Conservation (phyloP, 164 flowering plant genomes). For the Umbellularia californica region DNA sequence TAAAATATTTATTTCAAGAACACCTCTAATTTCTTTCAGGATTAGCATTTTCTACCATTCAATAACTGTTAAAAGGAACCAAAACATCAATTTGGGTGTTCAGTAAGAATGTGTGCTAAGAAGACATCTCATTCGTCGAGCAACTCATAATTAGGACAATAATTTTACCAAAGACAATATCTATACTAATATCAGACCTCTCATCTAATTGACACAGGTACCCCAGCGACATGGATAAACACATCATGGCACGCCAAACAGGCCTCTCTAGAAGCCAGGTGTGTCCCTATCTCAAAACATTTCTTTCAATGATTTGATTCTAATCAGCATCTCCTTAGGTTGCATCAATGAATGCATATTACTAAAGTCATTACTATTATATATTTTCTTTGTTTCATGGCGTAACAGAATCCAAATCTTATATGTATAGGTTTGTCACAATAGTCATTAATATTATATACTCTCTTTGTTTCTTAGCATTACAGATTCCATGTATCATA, state of each 20-base stretch:
- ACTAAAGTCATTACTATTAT: no score
- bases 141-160: neutral
- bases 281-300: slow-evolving; percentile 30
- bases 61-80: no score
- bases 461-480: no score
- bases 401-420: no score
- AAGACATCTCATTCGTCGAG: neutral
- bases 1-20: no score
- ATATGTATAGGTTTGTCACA: no score
- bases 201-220: slow-evolving; percentile 44
- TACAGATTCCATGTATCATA: no score
- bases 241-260: slow-evolving; percentile 88
- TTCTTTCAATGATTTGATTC: slow-evolving; percentile 5
- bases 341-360: neutral
- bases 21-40: neutral
- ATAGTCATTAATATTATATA: no score
- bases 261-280: slow-evolving; percentile 97
- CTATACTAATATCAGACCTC: neutral
- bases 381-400: no score
- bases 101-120: neutral
- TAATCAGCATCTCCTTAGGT: neutral
- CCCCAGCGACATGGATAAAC: slow-evolving; percentile 94
- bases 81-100: neutral
- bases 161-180: neutral
- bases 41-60: no score